Evolutionary conservation across 2,329 filamentous ascomycete genomes (phyloP), one percentile per base, ranked within the genome.

Genomic region (Chaetomiaceae sp.): DNA sequence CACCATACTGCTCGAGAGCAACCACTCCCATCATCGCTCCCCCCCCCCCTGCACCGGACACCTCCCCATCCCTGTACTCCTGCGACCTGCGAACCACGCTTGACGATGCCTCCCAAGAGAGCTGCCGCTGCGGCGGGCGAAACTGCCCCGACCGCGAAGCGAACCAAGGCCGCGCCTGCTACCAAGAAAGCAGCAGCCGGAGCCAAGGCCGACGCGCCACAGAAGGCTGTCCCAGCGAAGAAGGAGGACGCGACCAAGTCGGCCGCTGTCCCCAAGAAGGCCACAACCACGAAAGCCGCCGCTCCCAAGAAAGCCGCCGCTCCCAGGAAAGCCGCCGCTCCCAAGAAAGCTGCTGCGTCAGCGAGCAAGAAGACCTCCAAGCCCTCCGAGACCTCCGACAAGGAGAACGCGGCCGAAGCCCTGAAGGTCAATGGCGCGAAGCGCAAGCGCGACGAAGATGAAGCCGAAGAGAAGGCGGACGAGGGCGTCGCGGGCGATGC

Each of bases 371-470:
- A 56, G 50, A 37, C 50, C 10, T 33, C 48, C 32, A 46, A 47
- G 38, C 18, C 43, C 20, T 15, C 42, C 18, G 44, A 51, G 35
- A 48, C 51, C 37, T 52, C 53, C 17, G 52, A 61, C 45, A 59
- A 59, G 51, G 58, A 60, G 45, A 60, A 60, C 51, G 52, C 45
- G n/a, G 44, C 14, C 42, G 50, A 44, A 29, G 32, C 49, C 24
- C 44, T 51, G 33, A 58, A 61, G 53, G 37, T 37, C 38, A 51
- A 54, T 32, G 54, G 54, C 45, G 48, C 39, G 36, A 64, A 64
- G 59, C 57, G 62, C 51, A 58, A 56, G 53, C 51, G 54, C 14
- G 39, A 41, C 11, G 55, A 55, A 14, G 57, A 56, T 17, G 47
- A 49, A 14, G 57, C 56, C 15, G 47, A 49, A 2, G 51, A 57